Evolutionary conservation across 139 green algal genomes (phyloP), one percentile per base, ranked within the genome.

Genomic region (Mesostigma viride): DNA sequence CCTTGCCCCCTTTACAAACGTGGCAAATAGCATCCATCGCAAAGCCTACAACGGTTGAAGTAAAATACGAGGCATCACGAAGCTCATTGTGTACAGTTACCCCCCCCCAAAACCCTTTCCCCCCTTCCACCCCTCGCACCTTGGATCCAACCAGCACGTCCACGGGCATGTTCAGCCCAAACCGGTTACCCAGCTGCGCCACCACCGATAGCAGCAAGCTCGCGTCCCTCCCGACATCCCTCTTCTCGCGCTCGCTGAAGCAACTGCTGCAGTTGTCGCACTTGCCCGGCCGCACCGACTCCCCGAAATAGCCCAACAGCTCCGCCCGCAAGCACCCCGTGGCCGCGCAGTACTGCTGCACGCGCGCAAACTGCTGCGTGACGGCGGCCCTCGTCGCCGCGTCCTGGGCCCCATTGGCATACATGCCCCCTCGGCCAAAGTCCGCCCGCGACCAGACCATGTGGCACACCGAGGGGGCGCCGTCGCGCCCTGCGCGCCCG

Each of bases 401-500:
- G 40, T 8, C 14, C 11, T 8, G 8, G 11, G 40, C 40, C 8
- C 11, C 8, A 51, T 51, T 14, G 11, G 40, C 40, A 14, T 51
- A 62, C 8, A 62, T 30, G 53, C 20, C n/a, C 17, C 5, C 53
- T 27, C 26, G 22, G 26, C n/a, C n/a, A 27, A 62, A 62, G 22
- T 62, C 53, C 17, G 17, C 53, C 6, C 53, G 22, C 53, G 17
- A 6, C 17, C n/a, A 62, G n/a, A 32, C 5, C 53, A 62, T 6
- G 20, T 30, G 5, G 53, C 53, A 62, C 53, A 30, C 53, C n/a
- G 53, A 6, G 26, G 8, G 8, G 22, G 11, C 17, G 6, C 53
- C 53, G 26, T 62, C 53, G 53, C 53, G 51, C 8, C 51, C 51
- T 6, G 74, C 77, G 22, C 77, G 46, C 1, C 77, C 77, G 32